These are phyloP conservation scores for Botryobasidium botryosum DNA, from an alignment of 768 basidiomycete species.

Conservation along the genomic window DNA sequence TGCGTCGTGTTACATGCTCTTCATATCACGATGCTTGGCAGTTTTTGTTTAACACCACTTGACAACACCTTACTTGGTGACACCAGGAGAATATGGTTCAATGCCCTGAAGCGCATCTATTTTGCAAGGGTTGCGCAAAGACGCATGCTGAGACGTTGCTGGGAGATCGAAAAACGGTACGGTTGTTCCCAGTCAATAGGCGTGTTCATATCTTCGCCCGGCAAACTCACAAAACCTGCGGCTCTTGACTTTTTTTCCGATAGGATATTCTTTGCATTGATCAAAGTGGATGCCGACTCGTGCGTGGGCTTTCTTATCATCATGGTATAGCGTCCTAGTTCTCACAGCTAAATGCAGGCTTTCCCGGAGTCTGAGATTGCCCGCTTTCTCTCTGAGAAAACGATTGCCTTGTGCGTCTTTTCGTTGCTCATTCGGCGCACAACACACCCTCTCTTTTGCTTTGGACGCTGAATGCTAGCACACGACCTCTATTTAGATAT, in stretches of 20 bases:
- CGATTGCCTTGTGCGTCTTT: not conserved
- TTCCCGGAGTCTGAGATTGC: slow-evolving; percentile 55
- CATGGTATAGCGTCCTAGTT: not conserved
- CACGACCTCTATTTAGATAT: too few species aligned
- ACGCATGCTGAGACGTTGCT: slow-evolving; percentile 51
- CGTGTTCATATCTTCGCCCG: slow-evolving; percentile 14
- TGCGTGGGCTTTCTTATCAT: slow-evolving; percentile 5
- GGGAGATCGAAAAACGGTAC: slow-evolving; percentile 20
- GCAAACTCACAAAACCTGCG: slow-evolving; percentile 28
- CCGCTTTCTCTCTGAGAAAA: slow-evolving; percentile 41
- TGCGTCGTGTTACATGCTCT: slow-evolving; percentile 22
- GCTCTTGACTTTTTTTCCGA: not conserved
- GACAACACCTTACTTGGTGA: slow-evolving; percentile 1
- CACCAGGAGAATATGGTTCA: slow-evolving; percentile 78
- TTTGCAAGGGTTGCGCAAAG: slow-evolving; percentile 58
- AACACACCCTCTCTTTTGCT: too few species aligned
- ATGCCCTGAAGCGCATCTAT: slow-evolving; percentile 78
- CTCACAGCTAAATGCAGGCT: not conserved
- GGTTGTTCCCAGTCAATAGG: slow-evolving; percentile 17
- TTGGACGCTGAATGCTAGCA: too few species aligned
- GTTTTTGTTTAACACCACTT: not conserved
- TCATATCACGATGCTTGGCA: not conserved
- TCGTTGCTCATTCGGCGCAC: too few species aligned
- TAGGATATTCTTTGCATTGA: slow-evolving; percentile 58
- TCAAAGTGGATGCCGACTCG: slow-evolving; percentile 46